These are phyloP conservation scores for Nakaseomyces delphensis DNA, from an alignment of 1,139 yeast species.

Conservation along the genomic window DNA sequence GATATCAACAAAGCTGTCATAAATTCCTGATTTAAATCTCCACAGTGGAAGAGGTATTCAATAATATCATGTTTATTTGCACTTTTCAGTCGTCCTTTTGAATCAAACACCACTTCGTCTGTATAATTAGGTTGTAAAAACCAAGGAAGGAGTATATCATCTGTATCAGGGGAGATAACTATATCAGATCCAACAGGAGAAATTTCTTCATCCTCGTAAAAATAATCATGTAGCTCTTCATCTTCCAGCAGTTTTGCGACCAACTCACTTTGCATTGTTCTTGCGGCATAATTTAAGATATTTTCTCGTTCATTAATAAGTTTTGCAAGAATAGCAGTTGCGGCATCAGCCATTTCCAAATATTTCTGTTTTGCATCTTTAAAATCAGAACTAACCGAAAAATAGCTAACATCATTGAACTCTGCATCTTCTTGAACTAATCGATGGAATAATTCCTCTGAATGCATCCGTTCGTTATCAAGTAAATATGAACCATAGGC, in stretches of 20 bases:
- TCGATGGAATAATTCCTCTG: conserved; percentile 39
- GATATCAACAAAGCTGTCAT: conserved; percentile 63
- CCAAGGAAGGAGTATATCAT: not conserved
- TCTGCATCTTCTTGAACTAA: conserved; percentile 39
- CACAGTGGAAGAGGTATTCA: conserved; percentile 1
- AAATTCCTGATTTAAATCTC: conserved; percentile 49
- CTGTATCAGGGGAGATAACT: not conserved
- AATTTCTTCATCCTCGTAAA: conserved; percentile 26
- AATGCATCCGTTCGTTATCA: conserved; percentile 37
- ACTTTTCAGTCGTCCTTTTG: conserved; percentile 3
- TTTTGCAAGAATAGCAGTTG: conserved; percentile 42
- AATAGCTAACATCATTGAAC: conserved; percentile 37
- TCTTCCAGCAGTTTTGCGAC: conserved; percentile 50
- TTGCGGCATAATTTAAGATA: conserved; percentile 57
- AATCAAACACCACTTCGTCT: conserved; percentile 3
- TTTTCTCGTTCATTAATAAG: conserved; percentile 61
- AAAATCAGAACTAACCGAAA: conserved; percentile 38
- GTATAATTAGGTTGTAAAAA: conserved; percentile 4
- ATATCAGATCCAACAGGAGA: not conserved
- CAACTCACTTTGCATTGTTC: conserved; percentile 66
- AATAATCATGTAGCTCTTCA: conserved; percentile 35
- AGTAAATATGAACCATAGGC: conserved; percentile 4
- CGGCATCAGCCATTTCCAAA: conserved; percentile 29
- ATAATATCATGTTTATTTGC: not conserved
- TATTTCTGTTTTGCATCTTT: conserved; percentile 34